Evolutionary conservation across 2,329 filamentous ascomycete genomes (phyloP).

Genomic region (Zymoseptoria pseudotritici): DNA sequence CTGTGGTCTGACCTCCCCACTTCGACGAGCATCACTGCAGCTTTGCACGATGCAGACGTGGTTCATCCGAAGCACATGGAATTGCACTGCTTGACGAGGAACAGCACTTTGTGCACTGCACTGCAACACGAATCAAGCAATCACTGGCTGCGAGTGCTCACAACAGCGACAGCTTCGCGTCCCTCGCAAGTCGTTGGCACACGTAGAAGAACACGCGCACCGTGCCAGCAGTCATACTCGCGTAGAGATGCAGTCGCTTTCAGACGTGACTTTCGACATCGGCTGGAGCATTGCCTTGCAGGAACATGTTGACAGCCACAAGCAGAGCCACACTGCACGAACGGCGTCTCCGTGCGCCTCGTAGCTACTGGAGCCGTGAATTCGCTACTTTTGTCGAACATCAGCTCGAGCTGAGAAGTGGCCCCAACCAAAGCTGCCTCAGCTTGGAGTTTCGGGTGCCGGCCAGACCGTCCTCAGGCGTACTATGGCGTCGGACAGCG

Average conservation of each 20-base stretch:
- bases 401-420: background rate
- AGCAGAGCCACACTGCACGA: background rate
- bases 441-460: background rate
- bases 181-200: background rate
- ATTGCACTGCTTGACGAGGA: background rate
- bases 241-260: background rate
- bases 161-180: background rate
- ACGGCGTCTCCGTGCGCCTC: background rate
- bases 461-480: background rate
- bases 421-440: background rate
- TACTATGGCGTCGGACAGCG: background rate
- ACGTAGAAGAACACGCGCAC: background rate
- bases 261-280: background rate
- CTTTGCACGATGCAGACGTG: background rate
- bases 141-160: background rate
- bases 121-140: background rate
- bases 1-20: background rate
- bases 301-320: background rate
- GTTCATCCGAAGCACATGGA: background rate
- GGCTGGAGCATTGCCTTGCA: background rate
- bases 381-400: background rate
- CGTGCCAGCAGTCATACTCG: background rate
- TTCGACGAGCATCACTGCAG: background rate
- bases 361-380: background rate
- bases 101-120: background rate